Base-by-base conservation (phyloP, 306 rosid species). In the Dryas drummondii region DNA sequence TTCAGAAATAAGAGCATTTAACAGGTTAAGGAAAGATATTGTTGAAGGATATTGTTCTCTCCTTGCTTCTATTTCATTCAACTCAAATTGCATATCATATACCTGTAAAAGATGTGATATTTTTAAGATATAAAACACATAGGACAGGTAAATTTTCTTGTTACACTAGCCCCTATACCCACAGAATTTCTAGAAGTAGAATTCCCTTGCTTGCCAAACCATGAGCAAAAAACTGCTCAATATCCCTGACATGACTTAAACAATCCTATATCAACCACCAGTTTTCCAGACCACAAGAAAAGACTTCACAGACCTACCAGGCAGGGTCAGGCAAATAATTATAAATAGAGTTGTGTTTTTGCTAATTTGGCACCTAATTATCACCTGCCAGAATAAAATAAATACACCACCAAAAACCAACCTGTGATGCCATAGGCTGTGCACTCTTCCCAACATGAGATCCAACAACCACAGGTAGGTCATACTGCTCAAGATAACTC, bases 31-130 rank as follows among this genome's bases (percentile, higher is more conserved):
- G 88, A 94, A 94, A 57, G 98, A 94, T 83, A 94, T 78, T 52
- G 96, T 94, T 19, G 98, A 94, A 74, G 98, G 97, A 83, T 94
- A 94, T 78, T 86, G 96, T 71, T 94, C 97, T 80, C 93, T 89
- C 82, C 98, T 94, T 47, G 98, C 96, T 83, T 94, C 98, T 64
- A 94, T 90, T 81, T 91, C 98, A 41, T 94, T 94, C 76, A 94
- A 80, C 86, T 94, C 98, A 66, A 86, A 94, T 83, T 91, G 97
- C 97, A 94, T 91, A 80, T 94, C 98, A 88, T 91, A 94, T 77
- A 94, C 88, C 98, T 94, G 96, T 37, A 79, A 84, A 47, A 83
- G 49, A 82, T 65, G 66, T 22, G 49, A 57, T 13, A 64, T 61
- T 74, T 57, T 71, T 70, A 79, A 19, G 46, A 68, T 71, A 50